These are phyloP conservation scores for Cladorrhinum samala DNA, from an alignment of 495 filamentous ascomycete species.

Conservation along the genomic window DNA sequence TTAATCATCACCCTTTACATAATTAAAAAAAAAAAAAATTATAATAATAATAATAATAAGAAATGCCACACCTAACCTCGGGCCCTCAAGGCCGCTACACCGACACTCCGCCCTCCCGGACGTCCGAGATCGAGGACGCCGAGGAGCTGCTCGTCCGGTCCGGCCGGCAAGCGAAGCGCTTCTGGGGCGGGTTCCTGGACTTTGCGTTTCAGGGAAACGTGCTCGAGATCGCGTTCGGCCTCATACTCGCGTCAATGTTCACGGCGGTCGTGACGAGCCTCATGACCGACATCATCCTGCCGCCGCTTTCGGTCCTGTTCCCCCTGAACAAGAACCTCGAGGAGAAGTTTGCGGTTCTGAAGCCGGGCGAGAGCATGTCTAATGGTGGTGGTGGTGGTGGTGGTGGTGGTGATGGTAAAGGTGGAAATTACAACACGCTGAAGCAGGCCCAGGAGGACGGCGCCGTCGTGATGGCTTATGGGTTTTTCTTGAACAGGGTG, in stretches of 20 bases:
- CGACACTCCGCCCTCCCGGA: slow-evolving; percentile 18
- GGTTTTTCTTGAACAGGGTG: slow-evolving; percentile 59
- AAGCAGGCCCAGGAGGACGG: slow-evolving; percentile 63
- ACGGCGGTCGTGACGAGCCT: slow-evolving; percentile 67
- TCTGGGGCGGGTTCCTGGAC: slow-evolving; percentile 59
- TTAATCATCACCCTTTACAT: too few relatives aligned
- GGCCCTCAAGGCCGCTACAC: not conserved
- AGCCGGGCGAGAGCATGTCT: slow-evolving; percentile 48
- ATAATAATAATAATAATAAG: not conserved
- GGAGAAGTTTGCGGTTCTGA: slow-evolving; percentile 67
- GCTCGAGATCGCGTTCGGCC: slow-evolving; percentile 66
- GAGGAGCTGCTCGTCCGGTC: slow-evolving; percentile 32
- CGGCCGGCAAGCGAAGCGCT: slow-evolving; percentile 31
- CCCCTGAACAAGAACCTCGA: slow-evolving; percentile 67
- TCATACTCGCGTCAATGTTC: slow-evolving; percentile 70
- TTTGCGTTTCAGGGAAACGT: slow-evolving; percentile 72
- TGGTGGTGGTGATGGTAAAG: too few relatives aligned
- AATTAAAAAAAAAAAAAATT: too few relatives aligned
- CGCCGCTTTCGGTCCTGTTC: slow-evolving; percentile 61
- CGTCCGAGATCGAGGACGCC: slow-evolving; percentile 18
- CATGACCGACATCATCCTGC: slow-evolving; percentile 63
- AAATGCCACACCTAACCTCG: not conserved
- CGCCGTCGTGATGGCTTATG: slow-evolving; percentile 65
- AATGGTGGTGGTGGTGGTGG: too few relatives aligned
- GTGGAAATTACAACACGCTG: slow-evolving; percentile 60